Evolutionary conservation across 495 filamentous ascomycete genomes (phyloP), one percentile per base, ranked within the genome.

Genomic region (Cercophora newfieldiana): DNA sequence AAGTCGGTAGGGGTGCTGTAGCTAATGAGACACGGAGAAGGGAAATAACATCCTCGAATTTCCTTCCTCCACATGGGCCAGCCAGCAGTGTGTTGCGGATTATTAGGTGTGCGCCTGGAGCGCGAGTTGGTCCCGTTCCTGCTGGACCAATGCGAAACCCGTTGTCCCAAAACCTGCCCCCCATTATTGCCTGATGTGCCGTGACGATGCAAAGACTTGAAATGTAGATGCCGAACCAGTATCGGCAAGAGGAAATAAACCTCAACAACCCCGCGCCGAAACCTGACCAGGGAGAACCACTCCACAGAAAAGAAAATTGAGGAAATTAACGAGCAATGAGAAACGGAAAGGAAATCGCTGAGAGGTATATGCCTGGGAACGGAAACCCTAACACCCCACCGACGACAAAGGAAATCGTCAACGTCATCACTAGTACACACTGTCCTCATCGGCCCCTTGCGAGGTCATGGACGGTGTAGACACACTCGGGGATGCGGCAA

Each of bases 381-480:
- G 73, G 47, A 61, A 25, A 18, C 71, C 72, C 61, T 24, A 56
- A 63, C 73, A 69, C 68, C 73, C 75, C 66, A 71, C 69, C 68
- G 71, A 70, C 65, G 69, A 78, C 65, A 79, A 80, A 77, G 65
- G 71, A 80, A 80, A 77, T 82, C 78, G 74, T 85, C 75, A 69
- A 70, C 68, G 67, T 82, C 63, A 71, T 76, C 66, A 70, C 75
- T 85, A 86, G 68, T 86, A 87, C 79, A 86, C 81, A 79, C 83
- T 86, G 72, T 86, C 84, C 72, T 86, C 83, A 66, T 87, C 84
- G 48, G 80, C 83, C 62, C 83, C 84, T 65, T 87, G 84, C 30
- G 84, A 87, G 63, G 83, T 87, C 84, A 87, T 87, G 57, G 84
- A 87, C 51, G 84, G 84, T 44, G 84, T 87, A 51, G 84, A 85